Percentiles rank a stretch among this genome's conserved stretches.
These are phyloP conservation scores for Stagonosporopsis cucurbitacearum DNA, from an alignment of 2,329 filamentous ascomycete genomes.

Conservation along the genomic window DNA sequence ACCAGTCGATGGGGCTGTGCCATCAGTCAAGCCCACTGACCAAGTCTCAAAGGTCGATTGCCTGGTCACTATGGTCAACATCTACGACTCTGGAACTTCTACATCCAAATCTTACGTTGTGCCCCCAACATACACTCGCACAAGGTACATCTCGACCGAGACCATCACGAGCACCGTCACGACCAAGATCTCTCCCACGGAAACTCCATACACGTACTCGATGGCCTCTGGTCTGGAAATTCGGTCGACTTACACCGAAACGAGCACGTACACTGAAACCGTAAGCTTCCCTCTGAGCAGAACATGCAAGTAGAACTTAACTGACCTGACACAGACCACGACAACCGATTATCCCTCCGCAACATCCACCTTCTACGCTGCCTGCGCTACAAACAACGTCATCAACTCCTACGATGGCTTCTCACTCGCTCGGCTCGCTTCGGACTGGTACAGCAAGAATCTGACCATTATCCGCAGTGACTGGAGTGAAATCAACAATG, in stretches of 20 bases:
- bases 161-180: constrained; percentile 9
- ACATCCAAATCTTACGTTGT: constrained; percentile 8
- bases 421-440: constrained; percentile 4
- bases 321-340: constrained; percentile 4
- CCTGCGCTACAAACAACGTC: constrained; percentile 12
- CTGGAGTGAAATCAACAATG: constrained; percentile 10
- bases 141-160: constrained; percentile 7
- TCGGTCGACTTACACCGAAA: constrained; percentile 10
- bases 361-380: constrained; percentile 9
- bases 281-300: not conserved
- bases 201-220: constrained; percentile 10
- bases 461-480: constrained; percentile 10
- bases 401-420: constrained; percentile 8
- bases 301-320: not conserved
- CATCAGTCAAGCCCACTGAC: not conserved
- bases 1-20: not conserved
- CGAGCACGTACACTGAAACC: constrained; percentile 2
- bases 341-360: constrained; percentile 8
- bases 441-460: constrained; percentile 16
- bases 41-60: constrained; percentile 11
- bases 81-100: constrained; percentile 11
- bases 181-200: constrained; percentile 11
- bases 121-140: constrained; percentile 15
- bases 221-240: constrained; percentile 6
- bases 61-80: constrained; percentile 10